A percentile compares a stretch with the other conserved stretches of the same genome.
Conservation (phyloP, 108 stramenopile species). For the Skeletonema potamos region DNA sequence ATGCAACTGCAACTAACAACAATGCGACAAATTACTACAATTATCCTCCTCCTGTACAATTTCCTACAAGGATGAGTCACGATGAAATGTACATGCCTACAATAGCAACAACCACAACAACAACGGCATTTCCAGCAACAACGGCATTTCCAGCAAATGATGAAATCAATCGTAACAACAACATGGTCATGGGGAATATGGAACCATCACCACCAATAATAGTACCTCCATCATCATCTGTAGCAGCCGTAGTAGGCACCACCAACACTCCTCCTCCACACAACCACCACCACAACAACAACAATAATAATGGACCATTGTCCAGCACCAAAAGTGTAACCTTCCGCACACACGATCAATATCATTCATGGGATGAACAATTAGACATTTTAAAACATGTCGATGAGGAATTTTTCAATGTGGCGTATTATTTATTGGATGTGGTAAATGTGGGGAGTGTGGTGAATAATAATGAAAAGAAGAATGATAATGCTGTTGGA, state of each 20-base stretch:
- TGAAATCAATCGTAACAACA: no score
- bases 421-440: constrained; percentile 26
- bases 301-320: not conserved
- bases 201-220: not conserved
- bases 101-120: not conserved
- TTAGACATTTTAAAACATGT: constrained; percentile 31
- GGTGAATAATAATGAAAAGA: not conserved
- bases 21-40: no score
- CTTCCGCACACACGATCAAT: constrained; percentile 33
- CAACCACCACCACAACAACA: not conserved
- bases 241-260: not conserved
- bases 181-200: no score
- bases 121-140: no score
- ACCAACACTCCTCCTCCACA: not conserved
- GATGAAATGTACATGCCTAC: no score
- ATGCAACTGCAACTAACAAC: not conserved
- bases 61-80: not conserved
- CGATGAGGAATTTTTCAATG: constrained; percentile 34
- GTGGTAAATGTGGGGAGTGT: constrained; percentile 2
- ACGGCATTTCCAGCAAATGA: no score
- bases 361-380: constrained; percentile 39
- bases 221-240: not conserved
- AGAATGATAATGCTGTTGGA: not conserved
- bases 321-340: constrained; percentile 12
- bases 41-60: not conserved